A percentile compares a stretch with the other conserved stretches of the same genome.
Evolutionary conservation across 1,284 basidiomycete genomes (phyloP).

Genomic region (Stygiomarasmius scandens): DNA sequence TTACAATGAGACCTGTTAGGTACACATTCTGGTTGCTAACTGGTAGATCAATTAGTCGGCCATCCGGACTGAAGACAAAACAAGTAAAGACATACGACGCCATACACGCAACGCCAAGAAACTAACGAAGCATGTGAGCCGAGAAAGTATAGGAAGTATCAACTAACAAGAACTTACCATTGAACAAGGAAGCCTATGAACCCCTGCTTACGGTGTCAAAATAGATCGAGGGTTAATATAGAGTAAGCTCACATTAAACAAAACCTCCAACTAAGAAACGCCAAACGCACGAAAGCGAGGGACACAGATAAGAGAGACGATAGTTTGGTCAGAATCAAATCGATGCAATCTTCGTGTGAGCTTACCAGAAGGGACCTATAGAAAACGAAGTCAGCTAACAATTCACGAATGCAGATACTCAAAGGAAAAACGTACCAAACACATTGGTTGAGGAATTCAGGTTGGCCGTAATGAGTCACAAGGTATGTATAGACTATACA

Average conservation of each 20-base stretch:
- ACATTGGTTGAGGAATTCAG: conserved; percentile 34
- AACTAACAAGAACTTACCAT: conserved; percentile 1
- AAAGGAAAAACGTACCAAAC: conserved; percentile 44
- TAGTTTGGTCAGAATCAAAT: background rate
- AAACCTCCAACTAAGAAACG: too few relatives aligned
- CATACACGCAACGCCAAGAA: conserved; percentile 8
- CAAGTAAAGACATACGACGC: background rate
- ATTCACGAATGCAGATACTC: background rate
- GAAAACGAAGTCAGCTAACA: background rate
- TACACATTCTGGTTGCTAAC: conserved; percentile 30
- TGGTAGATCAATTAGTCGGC: too few relatives aligned
- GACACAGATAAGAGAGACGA: background rate
- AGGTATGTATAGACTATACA: conserved; percentile 53
- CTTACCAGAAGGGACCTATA: conserved; percentile 51
- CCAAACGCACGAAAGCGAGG: too few relatives aligned
- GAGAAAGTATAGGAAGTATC: too few relatives aligned
- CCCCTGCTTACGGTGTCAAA: background rate
- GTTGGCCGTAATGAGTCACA: conserved; percentile 49
- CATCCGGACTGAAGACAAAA: too few relatives aligned
- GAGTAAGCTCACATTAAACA: conserved; percentile 47
- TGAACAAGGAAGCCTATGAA: conserved; percentile 7
- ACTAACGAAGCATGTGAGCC: too few relatives aligned
- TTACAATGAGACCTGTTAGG: conserved; percentile 26
- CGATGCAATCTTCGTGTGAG: too few relatives aligned
- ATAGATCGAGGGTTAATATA: background rate